Conservation (phyloP, 225 moss, liverwort and hornwort species). For the Sphagnum contortum region DNA sequence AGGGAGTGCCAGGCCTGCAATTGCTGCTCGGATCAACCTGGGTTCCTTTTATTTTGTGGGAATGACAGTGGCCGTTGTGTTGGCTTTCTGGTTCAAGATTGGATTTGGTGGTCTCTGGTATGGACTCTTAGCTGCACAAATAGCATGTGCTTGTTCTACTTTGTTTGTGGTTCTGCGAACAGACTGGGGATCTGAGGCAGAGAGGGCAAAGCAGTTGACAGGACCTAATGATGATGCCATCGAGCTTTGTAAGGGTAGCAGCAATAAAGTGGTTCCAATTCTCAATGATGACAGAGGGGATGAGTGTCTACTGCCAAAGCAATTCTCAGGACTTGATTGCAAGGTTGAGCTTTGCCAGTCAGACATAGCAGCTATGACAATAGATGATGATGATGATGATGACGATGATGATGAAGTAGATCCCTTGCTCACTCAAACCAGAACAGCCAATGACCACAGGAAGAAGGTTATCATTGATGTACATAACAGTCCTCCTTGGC, state of each 20-base stretch:
- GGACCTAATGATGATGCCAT: constrained; percentile 13
- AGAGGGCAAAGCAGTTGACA: constrained; percentile 39
- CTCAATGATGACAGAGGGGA: constrained; percentile 14
- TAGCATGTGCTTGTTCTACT: constrained; percentile 62
- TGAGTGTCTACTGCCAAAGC: constrained; percentile 11
- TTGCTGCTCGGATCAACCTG: constrained; percentile 67
- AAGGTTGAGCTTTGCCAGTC: constrained; percentile 3
- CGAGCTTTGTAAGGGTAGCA: constrained; percentile 17
- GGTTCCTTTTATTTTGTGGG: constrained; percentile 78
- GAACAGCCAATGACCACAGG: constrained; percentile 1
- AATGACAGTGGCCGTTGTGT: constrained; percentile 62
- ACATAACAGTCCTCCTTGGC: constrained; percentile 14
- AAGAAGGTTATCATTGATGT: constrained; percentile 14
- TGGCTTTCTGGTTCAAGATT: constrained; percentile 68
- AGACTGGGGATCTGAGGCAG: constrained; percentile 53
- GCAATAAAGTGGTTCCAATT: constrained; percentile 14
- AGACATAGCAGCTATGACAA: constrained; percentile 1
- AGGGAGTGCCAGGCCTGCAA: constrained; percentile 70
- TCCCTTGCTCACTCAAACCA: neutral
- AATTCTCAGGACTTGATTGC: constrained; percentile 2
- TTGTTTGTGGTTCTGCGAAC: constrained; percentile 61
- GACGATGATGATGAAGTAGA: neutral
- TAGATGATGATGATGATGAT: constrained; percentile 9
- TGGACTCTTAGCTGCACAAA: constrained; percentile 71
- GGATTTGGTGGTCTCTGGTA: constrained; percentile 85